Conservation (phyloP, 2,329 filamentous ascomycete species). For the Trichoderma lentiforme region DNA sequence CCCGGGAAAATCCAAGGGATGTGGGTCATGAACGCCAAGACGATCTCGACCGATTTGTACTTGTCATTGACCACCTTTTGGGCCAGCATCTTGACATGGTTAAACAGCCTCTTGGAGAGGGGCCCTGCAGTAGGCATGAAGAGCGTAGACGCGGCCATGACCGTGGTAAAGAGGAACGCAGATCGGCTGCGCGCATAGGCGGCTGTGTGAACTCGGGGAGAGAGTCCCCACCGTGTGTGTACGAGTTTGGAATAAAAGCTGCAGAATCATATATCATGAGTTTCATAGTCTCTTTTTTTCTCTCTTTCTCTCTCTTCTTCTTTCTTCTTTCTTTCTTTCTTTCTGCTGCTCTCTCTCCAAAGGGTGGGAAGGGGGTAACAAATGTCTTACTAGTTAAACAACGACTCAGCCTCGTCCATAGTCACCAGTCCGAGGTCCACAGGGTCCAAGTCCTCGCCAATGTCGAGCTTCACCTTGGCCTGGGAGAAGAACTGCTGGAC, state of each 20-base stretch:
- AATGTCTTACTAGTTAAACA: conserved; percentile 12
- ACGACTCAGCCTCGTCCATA: conserved; percentile 53
- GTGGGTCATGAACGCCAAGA: conserved; percentile 72
- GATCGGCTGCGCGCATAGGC: conserved; percentile 65
- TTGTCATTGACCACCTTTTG: conserved; percentile 59
- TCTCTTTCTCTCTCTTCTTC: neutral
- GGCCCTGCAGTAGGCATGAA: conserved; percentile 63
- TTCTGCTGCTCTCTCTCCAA: neutral
- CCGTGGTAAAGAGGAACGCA: conserved; percentile 68
- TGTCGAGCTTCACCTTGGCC: conserved; percentile 59
- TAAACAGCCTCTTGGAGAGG: conserved; percentile 61
- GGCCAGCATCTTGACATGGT: conserved; percentile 61
- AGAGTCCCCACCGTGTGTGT: conserved; percentile 72
- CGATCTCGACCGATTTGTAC: conserved; percentile 68
- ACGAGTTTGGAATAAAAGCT: conserved; percentile 69
- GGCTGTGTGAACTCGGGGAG: conserved; percentile 62
- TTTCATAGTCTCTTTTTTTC: neutral
- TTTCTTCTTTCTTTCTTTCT: neutral
- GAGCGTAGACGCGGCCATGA: conserved; percentile 64
- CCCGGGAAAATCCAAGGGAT: conserved; percentile 72
- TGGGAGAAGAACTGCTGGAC: conserved; percentile 66
- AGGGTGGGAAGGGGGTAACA: neutral
- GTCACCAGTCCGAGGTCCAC: conserved; percentile 68
- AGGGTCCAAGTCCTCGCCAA: conserved; percentile 63
- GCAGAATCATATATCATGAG: neutral